These are phyloP conservation scores for Puccinia horiana DNA, from an alignment of 1,284 basidiomycete genomes.

Conservation along the genomic window DNA sequence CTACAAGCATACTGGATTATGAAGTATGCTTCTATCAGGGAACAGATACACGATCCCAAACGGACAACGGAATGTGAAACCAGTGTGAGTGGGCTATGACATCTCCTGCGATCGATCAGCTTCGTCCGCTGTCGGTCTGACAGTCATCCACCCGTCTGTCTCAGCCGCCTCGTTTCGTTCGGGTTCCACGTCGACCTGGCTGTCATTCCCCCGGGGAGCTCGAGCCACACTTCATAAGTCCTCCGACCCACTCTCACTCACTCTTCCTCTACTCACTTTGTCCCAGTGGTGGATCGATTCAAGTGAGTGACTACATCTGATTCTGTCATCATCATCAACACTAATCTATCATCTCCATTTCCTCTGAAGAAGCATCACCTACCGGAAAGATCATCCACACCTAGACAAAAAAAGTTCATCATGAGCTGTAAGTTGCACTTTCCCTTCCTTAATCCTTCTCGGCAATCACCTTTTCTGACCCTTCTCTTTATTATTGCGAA, in stretches of 20 bases:
- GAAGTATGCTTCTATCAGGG: too few relatives aligned
- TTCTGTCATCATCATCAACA: neutral
- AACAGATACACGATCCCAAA: too few relatives aligned
- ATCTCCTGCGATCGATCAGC: neutral
- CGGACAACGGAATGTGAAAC: neutral
- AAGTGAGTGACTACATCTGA: neutral
- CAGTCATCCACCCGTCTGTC: neutral
- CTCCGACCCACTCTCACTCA: too few relatives aligned
- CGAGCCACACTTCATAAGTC: too few relatives aligned
- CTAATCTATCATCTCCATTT: too few relatives aligned
- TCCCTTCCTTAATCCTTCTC: neutral
- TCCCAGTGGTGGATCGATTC: neutral
- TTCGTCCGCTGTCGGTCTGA: neutral
- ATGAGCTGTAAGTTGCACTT: slow-evolving; percentile 2
- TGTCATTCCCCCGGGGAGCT: neutral
- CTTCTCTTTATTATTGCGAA: neutral
- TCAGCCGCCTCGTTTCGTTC: neutral
- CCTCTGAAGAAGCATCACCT: neutral
- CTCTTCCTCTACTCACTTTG: neutral
- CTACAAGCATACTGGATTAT: too few relatives aligned
- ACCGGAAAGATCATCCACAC: neutral
- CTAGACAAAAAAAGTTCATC: neutral
- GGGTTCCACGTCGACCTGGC: slow-evolving; percentile 17
- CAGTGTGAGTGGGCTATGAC: neutral
- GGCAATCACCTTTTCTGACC: neutral